Percentiles rank a stretch among this genome's conserved stretches.
Conservation (phyloP, 2,329 filamentous ascomycete genomes). For the Plenodomus tracheiphilus region DNA sequence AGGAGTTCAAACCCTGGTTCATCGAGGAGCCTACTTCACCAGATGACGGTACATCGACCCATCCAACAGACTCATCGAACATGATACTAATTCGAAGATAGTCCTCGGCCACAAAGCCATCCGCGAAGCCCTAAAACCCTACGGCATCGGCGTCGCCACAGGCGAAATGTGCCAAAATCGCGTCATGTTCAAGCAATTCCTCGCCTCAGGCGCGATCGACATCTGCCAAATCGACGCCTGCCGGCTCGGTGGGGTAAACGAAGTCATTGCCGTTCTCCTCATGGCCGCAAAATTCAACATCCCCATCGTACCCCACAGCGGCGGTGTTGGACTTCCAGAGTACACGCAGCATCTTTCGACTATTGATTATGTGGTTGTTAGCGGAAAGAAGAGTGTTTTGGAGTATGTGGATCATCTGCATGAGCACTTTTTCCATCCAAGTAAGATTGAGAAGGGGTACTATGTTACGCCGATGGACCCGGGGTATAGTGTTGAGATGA, state of each 20-base stretch:
- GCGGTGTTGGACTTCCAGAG: slow-evolving; percentile 87
- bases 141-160: slow-evolving; percentile 81
- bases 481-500: slow-evolving; percentile 95
- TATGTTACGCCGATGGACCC: slow-evolving; percentile 83
- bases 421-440: slow-evolving; percentile 87
- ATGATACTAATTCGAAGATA: slow-evolving; percentile 5
- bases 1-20: slow-evolving; percentile 87
- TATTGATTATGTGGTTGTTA: slow-evolving; percentile 89
- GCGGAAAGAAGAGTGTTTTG: slow-evolving; percentile 76
- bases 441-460: slow-evolving; percentile 79
- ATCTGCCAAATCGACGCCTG: slow-evolving; percentile 91
- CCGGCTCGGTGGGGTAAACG: slow-evolving; percentile 86
- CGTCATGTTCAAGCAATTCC: slow-evolving; percentile 90
- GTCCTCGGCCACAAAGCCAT: slow-evolving; percentile 86
- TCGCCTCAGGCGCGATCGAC: slow-evolving; percentile 78
- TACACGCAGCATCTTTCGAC: slow-evolving; percentile 93
- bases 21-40: slow-evolving; percentile 93
- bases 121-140: slow-evolving; percentile 74
- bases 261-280: slow-evolving; percentile 85
- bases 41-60: slow-evolving; percentile 61
- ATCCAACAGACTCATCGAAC: background rate
- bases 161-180: slow-evolving; percentile 97
- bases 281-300: slow-evolving; percentile 79
- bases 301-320: slow-evolving; percentile 85
- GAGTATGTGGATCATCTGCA: slow-evolving; percentile 94